Evolutionary conservation across 2,329 filamentous ascomycete genomes (phyloP).

Genomic region (Ophiostoma triangulosporum): DNA sequence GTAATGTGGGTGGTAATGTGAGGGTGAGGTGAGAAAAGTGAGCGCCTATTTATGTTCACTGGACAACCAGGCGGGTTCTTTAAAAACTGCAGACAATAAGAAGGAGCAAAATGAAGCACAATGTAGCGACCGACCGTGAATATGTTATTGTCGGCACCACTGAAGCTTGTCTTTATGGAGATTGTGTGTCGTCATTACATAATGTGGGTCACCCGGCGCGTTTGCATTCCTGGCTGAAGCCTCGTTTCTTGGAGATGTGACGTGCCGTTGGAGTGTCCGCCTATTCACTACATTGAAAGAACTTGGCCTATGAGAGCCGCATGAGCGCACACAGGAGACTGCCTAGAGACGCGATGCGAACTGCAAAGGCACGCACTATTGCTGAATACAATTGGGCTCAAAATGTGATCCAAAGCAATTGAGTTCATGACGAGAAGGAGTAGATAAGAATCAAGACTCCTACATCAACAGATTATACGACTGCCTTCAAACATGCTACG

Average conservation of each 20-base stretch:
- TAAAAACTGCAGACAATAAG: not conserved
- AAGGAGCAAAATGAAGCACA: not conserved
- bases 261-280: not conserved
- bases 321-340: no score
- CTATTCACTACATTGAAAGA: no score
- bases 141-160: not conserved
- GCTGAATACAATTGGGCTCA: no score
- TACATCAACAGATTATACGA: no score
- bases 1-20: not conserved
- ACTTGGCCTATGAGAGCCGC: no score
- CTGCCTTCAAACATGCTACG: no score
- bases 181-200: not conserved
- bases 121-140: not conserved
- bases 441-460: no score
- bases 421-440: no score
- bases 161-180: not conserved
- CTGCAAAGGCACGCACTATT: no score
- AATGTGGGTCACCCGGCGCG: not conserved
- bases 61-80: not conserved
- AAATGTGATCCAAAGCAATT: no score
- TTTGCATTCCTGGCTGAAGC: not conserved
- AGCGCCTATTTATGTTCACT: not conserved
- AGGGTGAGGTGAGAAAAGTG: not conserved
- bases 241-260: not conserved
- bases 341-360: no score